Evolutionary conservation across 148 eudicot species (phyloP).

Genomic region (Chenopodium berlandieri): DNA sequence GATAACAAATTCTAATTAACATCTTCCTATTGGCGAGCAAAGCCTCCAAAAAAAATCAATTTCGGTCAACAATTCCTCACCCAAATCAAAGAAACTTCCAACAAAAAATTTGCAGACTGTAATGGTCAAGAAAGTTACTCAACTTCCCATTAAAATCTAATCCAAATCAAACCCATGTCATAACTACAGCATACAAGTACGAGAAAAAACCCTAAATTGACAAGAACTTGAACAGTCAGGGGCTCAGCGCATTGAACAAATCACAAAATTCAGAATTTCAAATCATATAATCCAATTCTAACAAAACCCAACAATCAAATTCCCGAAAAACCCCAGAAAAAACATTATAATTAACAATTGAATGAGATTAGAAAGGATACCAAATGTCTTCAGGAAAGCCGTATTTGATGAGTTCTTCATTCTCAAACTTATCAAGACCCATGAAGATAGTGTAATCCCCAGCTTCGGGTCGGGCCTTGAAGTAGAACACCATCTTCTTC

Average conservation of each 20-base stretch:
- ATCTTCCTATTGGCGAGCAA: background rate
- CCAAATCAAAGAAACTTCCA: background rate
- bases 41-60: background rate
- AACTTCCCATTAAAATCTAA: background rate
- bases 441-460: constrained; percentile 95
- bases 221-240: background rate
- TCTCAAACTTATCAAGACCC: constrained; percentile 94
- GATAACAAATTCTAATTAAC: background rate
- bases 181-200: background rate
- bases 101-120: background rate
- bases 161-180: background rate
- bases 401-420: constrained; percentile 95
- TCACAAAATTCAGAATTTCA: background rate
- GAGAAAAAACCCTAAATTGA: background rate
- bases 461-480: constrained; percentile 88
- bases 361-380: constrained; percentile 31
- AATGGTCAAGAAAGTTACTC: background rate
- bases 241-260: background rate
- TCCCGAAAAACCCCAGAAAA: background rate
- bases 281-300: background rate
- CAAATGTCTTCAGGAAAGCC: constrained; percentile 97
- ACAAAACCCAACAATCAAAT: constrained; percentile 7
- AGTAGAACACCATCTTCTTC: constrained; percentile 84
- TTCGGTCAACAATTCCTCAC: background rate
- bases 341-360: background rate